Conservation (phyloP, 1,284 basidiomycete genomes). For the Trichosporon coremiiforme region DNA sequence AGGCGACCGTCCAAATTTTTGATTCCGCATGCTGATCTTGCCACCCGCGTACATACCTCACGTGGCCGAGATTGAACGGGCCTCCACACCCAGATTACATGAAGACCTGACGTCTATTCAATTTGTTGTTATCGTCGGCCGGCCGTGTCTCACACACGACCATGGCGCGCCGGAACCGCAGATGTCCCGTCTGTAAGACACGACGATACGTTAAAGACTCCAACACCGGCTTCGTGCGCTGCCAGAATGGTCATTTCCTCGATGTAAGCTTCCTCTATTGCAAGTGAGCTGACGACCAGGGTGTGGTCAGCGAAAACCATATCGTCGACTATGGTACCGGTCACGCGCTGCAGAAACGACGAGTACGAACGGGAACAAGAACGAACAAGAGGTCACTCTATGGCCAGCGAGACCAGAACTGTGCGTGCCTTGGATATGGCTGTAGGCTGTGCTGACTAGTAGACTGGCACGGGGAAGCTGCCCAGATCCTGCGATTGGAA, state of each 20-base stretch:
- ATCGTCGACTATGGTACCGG: conserved; percentile 40
- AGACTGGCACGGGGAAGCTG: conserved; percentile 80
- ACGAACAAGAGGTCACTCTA: conserved; percentile 39
- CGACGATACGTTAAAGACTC: conserved; percentile 10
- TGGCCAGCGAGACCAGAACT: conserved; percentile 42
- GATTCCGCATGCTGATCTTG: conserved; percentile 21
- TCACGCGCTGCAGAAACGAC: conserved; percentile 45
- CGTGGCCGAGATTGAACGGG: conserved; percentile 24
- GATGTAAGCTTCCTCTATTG: conserved; percentile 46
- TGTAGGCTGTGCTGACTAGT: conserved; percentile 25
- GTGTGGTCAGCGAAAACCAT: conserved; percentile 49
- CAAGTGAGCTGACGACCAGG: conserved; percentile 34
- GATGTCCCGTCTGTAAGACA: conserved; percentile 44
- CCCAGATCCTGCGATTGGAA: conserved; percentile 74
- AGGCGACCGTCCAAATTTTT: conserved; percentile 28
- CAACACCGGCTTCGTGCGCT: conserved; percentile 46
- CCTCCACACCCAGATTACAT: conserved; percentile 24
- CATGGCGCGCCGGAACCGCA: conserved; percentile 42
- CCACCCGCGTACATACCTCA: conserved; percentile 19
- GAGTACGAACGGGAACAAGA: conserved; percentile 34
- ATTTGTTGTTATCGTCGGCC: conserved; percentile 5
- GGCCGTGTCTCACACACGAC: background rate
- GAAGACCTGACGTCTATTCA: background rate
- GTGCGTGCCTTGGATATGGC: conserved; percentile 33
- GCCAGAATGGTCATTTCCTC: conserved; percentile 55